phyloP scores from a whole-genome alignment of 192 early-diverging fungal species.

The Linnemannia exigua region DNA sequence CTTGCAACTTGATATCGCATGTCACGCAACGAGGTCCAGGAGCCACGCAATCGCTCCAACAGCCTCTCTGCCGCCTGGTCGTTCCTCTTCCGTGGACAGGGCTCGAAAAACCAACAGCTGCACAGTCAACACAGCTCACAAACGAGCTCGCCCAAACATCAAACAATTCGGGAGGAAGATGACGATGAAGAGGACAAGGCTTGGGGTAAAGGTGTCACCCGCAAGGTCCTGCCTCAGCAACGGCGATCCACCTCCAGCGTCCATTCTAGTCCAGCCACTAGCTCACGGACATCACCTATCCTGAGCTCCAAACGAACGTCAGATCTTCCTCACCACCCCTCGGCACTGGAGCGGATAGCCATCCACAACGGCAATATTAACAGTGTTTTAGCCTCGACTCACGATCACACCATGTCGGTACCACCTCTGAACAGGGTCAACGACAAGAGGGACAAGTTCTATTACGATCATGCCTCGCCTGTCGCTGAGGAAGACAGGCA shows the following conservation, averaged over 20 bases:
- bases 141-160: conserved; percentile 25
- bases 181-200: conserved; percentile 49
- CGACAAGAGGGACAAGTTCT: conserved; percentile 10
- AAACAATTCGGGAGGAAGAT: conserved; percentile 42
- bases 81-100: conserved; percentile 32
- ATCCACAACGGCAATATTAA: conserved; percentile 55
- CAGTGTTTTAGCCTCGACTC: conserved; percentile 32
- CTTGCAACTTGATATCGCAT: conserved; percentile 14
- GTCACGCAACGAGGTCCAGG: conserved; percentile 44
- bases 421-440: conserved; percentile 4
- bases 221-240: conserved; percentile 52
- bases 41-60: conserved; percentile 53
- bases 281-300: conserved; percentile 38
- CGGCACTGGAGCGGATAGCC: conserved; percentile 44
- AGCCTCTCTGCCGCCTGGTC: conserved; percentile 53
- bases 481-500: conserved; percentile 4
- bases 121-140: not conserved
- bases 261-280: conserved; percentile 40
- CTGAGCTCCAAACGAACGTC: conserved; percentile 12
- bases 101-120: conserved; percentile 26
- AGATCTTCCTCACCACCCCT: conserved; percentile 16
- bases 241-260: conserved; percentile 42
- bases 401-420: conserved; percentile 33
- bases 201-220: conserved; percentile 45
- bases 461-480: not conserved